These are phyloP conservation scores for Hyaloperonospora brassicae DNA, from an alignment of 352 stramenopile species.

Conservation along the genomic window DNA sequence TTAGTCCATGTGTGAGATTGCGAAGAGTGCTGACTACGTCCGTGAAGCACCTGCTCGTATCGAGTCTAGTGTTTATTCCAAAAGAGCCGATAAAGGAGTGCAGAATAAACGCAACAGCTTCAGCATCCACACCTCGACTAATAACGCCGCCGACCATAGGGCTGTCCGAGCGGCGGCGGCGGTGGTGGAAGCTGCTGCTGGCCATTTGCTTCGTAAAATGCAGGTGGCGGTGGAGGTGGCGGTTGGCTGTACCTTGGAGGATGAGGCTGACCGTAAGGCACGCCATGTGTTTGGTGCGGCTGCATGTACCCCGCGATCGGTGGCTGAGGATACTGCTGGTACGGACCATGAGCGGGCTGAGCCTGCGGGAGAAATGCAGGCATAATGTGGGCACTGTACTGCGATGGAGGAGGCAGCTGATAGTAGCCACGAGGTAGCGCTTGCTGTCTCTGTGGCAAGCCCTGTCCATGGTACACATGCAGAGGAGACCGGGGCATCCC, in stretches of 20 bases:
- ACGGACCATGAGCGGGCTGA: conserved; percentile 12
- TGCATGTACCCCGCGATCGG: conserved; percentile 11
- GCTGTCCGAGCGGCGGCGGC: conserved; percentile 10
- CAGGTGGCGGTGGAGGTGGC: conserved; percentile 9
- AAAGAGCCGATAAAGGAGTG: conserved; percentile 10
- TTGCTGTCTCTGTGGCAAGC: conserved; percentile 22
- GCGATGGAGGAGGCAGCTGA: conserved; percentile 19
- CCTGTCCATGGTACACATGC: conserved; percentile 20
- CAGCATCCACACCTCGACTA: conserved; percentile 10
- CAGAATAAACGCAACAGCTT: conserved; percentile 14
- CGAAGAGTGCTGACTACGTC: background rate
- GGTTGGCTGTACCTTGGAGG: conserved; percentile 15
- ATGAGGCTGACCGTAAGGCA: conserved; percentile 10
- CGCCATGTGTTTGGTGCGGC: conserved; percentile 11
- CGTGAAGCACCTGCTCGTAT: background rate
- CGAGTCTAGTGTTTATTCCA: conserved; percentile 31
- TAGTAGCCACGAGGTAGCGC: conserved; percentile 18
- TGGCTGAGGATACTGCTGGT: conserved; percentile 26
- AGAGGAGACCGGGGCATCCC: conserved; percentile 18
- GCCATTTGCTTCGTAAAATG: conserved; percentile 18
- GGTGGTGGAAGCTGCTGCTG: conserved; percentile 15
- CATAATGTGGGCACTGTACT: conserved; percentile 27
- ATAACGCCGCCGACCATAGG: conserved; percentile 29
- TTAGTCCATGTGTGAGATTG: background rate
- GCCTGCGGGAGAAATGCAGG: conserved; percentile 22